A percentile compares a stretch with the other conserved stretches of the same genome.
Conservation (phyloP, 163 green algal genomes). For the Scenedesmus sp. region DNA sequence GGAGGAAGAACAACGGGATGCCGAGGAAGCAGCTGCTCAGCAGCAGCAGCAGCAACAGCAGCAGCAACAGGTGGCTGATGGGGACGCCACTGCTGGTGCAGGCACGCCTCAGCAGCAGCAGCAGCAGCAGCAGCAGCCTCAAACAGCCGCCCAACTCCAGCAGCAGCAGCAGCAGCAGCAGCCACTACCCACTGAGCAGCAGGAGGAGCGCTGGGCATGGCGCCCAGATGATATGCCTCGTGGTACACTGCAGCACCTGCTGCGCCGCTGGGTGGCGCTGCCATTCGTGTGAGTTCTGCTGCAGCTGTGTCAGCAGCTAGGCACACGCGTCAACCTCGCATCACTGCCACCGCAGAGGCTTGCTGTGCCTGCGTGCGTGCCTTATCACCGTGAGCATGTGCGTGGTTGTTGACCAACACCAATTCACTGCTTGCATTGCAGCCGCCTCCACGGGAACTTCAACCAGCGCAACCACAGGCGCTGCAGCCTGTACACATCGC, state of each 20-base stretch:
- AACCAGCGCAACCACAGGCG: neutral
- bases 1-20: neutral
- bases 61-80: neutral
- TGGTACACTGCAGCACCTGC: neutral
- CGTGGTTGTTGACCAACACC: neutral
- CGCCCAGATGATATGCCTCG: neutral
- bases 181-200: too few species aligned
- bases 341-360: too few species aligned
- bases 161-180: neutral
- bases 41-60: neutral
- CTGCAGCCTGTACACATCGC: neutral
- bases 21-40: neutral
- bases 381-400: neutral
- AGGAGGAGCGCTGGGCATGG: neutral
- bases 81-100: too few species aligned
- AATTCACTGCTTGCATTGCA: neutral
- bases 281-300: neutral
- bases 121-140: too few species aligned
- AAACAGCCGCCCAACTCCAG: too few species aligned
- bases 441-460: neutral
- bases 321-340: too few species aligned
- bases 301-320: neutral
- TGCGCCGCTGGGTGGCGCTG: neutral
- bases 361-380: too few species aligned
- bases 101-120: too few species aligned